These are phyloP conservation scores for Zychaea mexicana DNA, from an alignment of 371 early-diverging fungal genomes.

Conservation along the genomic window DNA sequence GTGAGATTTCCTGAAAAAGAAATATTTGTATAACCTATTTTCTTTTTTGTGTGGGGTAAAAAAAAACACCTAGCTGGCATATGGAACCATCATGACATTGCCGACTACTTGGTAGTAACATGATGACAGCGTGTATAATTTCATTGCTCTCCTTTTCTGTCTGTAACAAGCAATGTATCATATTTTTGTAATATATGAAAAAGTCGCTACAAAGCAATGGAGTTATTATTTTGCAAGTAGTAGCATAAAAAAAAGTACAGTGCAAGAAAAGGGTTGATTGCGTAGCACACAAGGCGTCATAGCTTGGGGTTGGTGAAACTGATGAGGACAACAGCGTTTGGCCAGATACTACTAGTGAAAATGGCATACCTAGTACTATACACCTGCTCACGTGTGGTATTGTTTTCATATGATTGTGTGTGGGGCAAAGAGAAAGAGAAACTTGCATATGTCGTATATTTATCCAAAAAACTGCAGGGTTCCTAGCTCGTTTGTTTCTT, in stretches of 20 bases:
- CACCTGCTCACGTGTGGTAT: slow-evolving; percentile 5
- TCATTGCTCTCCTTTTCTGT: no score
- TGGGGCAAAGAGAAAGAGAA: slow-evolving; percentile 1
- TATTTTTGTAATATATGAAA: no score
- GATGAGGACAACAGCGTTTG: background rate
- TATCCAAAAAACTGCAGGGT: background rate
- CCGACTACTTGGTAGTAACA: slow-evolving; percentile 1
- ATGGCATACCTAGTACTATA: no score
- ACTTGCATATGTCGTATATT: background rate
- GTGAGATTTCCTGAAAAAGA: background rate
- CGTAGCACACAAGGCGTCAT: background rate
- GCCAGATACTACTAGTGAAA: no score
- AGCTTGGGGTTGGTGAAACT: background rate
- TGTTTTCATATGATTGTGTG: slow-evolving; percentile 12
- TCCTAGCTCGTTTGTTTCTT: slow-evolving; percentile 1
- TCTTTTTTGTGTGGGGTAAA: background rate
- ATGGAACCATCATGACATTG: slow-evolving; percentile 7
- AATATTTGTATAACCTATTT: background rate
- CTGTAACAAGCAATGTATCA: no score
- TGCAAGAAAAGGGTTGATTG: background rate
- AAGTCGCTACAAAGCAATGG: no score
- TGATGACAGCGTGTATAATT: background rate
- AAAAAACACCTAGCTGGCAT: background rate
- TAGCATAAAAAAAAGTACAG: no score
- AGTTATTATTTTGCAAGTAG: no score